Evolutionary conservation across 2,329 filamentous ascomycete genomes (phyloP).

Genomic region (Fusarium sp.): DNA sequence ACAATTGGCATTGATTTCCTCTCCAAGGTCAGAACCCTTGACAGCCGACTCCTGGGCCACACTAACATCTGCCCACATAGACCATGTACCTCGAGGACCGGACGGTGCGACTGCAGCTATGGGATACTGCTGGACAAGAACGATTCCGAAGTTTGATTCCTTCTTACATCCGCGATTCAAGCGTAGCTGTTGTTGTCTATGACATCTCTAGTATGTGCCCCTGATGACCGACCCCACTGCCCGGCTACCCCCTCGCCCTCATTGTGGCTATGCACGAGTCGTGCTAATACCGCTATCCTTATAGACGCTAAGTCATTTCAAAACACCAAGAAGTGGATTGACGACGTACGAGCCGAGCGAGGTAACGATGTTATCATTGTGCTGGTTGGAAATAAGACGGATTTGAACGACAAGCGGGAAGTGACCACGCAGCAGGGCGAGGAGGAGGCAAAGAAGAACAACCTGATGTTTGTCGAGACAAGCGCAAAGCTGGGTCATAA

Average conservation of each 20-base stretch:
- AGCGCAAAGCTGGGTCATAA: constrained; percentile 98
- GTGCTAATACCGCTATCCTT: constrained; percentile 29
- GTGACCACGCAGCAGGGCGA: constrained; percentile 96
- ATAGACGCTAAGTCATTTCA: constrained; percentile 93
- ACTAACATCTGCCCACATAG: constrained; percentile 48
- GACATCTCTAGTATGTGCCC: constrained; percentile 82
- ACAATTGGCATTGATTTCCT: constrained; percentile 99
- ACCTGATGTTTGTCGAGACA: constrained; percentile 98
- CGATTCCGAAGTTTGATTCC: constrained; percentile 96
- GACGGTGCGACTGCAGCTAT: constrained; percentile 95
- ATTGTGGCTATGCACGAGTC: constrained; percentile 20
- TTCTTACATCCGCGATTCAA: constrained; percentile 97
- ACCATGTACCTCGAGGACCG: constrained; percentile 99
- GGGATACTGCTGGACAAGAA: constrained; percentile 98
- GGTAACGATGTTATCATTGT: constrained; percentile 99
- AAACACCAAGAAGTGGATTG: constrained; percentile 99
- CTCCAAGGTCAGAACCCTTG: constrained; percentile 76
- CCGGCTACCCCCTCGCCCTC: constrained; percentile 3
- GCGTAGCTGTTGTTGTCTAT: constrained; percentile 97
- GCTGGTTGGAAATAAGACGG: constrained; percentile 98
- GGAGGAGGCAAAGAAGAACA: constrained; percentile 97
- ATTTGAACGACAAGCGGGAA: constrained; percentile 97
- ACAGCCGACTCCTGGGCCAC: constrained; percentile 13
- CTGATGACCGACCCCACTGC: constrained; percentile 37
- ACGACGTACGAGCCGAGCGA: constrained; percentile 94